Percentiles rank a stretch among this genome's conserved stretches.
phyloP scores from a whole-genome alignment of 192 early-diverging fungal genomes.

The Backusella morwellensis region DNA sequence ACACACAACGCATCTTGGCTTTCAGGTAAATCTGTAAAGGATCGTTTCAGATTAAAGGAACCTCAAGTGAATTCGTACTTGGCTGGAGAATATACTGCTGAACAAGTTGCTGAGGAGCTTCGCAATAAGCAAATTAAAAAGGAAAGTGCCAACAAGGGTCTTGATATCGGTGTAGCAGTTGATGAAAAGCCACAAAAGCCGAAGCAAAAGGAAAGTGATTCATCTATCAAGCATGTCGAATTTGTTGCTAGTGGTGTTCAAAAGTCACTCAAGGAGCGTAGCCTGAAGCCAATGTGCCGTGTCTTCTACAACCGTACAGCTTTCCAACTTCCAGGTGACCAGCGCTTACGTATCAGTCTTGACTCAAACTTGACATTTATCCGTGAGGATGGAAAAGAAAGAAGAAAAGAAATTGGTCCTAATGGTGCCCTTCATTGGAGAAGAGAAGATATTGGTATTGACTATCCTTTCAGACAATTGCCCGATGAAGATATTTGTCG shows the following conservation, averaged over 20 bases:
- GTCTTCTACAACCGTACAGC: constrained; percentile 51
- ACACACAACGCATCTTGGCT: constrained; percentile 42
- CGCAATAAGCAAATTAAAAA: constrained; percentile 53
- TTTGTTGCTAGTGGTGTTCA: constrained; percentile 79
- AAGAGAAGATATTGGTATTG: constrained; percentile 67
- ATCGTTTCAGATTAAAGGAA: constrained; percentile 92
- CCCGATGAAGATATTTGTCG: constrained; percentile 47
- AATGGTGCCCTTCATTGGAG: constrained; percentile 70
- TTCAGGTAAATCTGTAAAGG: constrained; percentile 61
- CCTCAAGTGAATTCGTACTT: constrained; percentile 84
- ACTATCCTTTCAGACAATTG: constrained; percentile 38
- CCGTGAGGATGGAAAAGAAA: constrained; percentile 24
- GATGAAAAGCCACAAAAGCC: neutral
- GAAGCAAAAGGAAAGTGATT: constrained; percentile 50
- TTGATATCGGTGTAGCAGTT: neutral
- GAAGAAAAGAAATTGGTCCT: constrained; percentile 29
- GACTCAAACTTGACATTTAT: constrained; percentile 49
- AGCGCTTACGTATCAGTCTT: constrained; percentile 42
- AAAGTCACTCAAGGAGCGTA: constrained; percentile 58
- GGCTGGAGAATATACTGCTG: constrained; percentile 62
- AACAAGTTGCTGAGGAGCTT: constrained; percentile 67
- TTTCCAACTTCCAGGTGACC: constrained; percentile 49
- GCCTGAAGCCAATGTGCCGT: constrained; percentile 61
- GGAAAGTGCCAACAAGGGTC: neutral
- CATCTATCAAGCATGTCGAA: constrained; percentile 43